These are phyloP conservation scores for Mycena kentingensis DNA, from an alignment of 768 basidiomycete species.

Conservation along the genomic window DNA sequence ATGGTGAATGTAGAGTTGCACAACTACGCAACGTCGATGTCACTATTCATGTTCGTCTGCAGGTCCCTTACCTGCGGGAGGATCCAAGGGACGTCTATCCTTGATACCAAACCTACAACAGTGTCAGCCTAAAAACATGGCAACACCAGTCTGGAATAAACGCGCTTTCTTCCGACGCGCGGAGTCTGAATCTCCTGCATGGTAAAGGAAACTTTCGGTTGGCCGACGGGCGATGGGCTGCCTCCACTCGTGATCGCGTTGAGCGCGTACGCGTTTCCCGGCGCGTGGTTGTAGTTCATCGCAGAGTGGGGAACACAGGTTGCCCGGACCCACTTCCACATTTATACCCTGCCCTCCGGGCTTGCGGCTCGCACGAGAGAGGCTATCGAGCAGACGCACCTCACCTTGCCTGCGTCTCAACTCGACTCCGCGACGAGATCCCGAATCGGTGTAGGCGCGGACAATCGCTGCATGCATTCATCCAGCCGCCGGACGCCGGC, in stretches of 20 bases:
- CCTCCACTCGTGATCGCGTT: background rate
- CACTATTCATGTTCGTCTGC: background rate
- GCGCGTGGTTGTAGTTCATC: background rate
- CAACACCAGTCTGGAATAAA: background rate
- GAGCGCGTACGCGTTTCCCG: background rate
- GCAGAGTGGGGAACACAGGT: background rate
- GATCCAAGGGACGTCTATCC: background rate
- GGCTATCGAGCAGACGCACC: too few species aligned
- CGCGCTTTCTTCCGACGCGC: background rate
- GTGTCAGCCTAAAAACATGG: background rate
- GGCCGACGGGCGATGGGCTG: background rate
- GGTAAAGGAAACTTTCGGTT: background rate
- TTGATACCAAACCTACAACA: background rate
- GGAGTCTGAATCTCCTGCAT: background rate
- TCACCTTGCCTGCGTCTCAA: too few species aligned
- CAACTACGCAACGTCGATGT: background rate
- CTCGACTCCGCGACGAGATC: too few species aligned
- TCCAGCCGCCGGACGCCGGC: too few species aligned
- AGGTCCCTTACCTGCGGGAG: background rate
- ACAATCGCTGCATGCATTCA: too few species aligned
- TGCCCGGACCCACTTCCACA: too few species aligned
- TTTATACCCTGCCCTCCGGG: too few species aligned
- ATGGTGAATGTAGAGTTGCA: background rate
- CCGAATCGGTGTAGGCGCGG: too few species aligned
- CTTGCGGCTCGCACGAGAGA: too few species aligned